Conservation (phyloP, 805 yeast species). For the Yamadazyma endophytica region DNA sequence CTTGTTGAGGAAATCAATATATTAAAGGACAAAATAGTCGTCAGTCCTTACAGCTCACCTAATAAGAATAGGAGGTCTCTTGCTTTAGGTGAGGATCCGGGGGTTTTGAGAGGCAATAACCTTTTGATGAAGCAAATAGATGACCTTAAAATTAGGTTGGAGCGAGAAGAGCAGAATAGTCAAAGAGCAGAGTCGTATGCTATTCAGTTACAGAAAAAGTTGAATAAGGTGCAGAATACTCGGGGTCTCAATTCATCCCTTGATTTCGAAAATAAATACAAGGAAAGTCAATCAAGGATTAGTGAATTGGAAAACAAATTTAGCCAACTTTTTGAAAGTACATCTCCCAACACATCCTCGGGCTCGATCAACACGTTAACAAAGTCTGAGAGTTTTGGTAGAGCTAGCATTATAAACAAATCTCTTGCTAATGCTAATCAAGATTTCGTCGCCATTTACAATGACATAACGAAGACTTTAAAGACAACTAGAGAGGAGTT, state of each 20-base stretch:
- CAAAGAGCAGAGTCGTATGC: slow-evolving; percentile 49
- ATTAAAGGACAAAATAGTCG: slow-evolving; percentile 48
- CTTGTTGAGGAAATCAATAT: slow-evolving; percentile 55
- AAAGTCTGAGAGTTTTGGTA: slow-evolving; percentile 32
- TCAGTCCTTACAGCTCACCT: slow-evolving; percentile 19
- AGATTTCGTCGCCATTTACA: slow-evolving; percentile 47
- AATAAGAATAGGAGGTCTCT: slow-evolving; percentile 29
- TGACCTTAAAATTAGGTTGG: slow-evolving; percentile 43
- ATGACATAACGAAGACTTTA: slow-evolving; percentile 45
- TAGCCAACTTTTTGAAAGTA: slow-evolving; percentile 18
- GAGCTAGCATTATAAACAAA: slow-evolving; percentile 17
- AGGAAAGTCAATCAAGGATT: slow-evolving; percentile 30
- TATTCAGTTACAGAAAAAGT: slow-evolving; percentile 38
- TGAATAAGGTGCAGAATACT: slow-evolving; percentile 38
- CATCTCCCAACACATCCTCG: slow-evolving; percentile 7
- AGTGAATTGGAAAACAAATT: slow-evolving; percentile 28
- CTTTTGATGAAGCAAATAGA: slow-evolving; percentile 42
- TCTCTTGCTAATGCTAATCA: slow-evolving; percentile 27
- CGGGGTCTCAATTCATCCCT: slow-evolving; percentile 30
- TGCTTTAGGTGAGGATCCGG: slow-evolving; percentile 29
- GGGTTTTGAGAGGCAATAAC: slow-evolving; percentile 12
- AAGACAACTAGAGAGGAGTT: slow-evolving; percentile 42
- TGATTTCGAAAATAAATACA: slow-evolving; percentile 33
- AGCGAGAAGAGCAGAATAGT: slow-evolving; percentile 49
- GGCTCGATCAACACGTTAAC: slow-evolving; percentile 16